A percentile compares a stretch with the other conserved stretches of the same genome.
Evolutionary conservation across 257 asterid species (phyloP).

Genomic region (Galeopsis tetrahit): DNA sequence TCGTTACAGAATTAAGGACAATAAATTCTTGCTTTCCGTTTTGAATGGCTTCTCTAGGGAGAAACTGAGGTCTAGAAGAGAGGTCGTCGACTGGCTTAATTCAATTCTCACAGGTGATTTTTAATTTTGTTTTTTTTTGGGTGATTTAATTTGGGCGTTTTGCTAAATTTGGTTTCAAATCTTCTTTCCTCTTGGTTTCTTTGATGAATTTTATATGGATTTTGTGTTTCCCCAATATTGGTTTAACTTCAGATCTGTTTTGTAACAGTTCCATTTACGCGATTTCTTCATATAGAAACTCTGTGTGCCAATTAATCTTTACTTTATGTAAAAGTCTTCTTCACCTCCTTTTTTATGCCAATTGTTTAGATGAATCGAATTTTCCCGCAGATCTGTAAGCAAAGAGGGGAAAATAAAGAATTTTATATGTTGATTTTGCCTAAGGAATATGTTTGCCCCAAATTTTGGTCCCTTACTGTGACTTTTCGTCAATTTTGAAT

Average conservation of each 20-base stretch:
- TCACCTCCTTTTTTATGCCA: background rate
- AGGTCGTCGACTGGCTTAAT: constrained; percentile 75
- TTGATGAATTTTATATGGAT: background rate
- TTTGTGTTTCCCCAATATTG: background rate
- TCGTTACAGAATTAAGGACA: constrained; percentile 41
- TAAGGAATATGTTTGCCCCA: background rate
- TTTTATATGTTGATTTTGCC: background rate
- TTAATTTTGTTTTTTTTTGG: background rate
- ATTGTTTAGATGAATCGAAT: background rate
- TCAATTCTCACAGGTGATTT: constrained; percentile 61
- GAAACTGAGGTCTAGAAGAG: constrained; percentile 70
- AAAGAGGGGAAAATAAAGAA: background rate
- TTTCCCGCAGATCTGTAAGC: background rate
- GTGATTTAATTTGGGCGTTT: background rate
- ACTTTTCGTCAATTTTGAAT: background rate
- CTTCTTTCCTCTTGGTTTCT: background rate
- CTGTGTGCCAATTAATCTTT: background rate
- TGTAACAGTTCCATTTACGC: background rate
- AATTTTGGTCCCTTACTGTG: background rate
- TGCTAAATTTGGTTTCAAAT: background rate
- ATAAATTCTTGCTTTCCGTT: constrained; percentile 33
- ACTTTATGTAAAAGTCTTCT: background rate
- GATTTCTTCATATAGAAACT: background rate
- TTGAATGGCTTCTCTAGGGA: constrained; percentile 44
- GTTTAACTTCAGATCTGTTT: constrained; percentile 25